Evolutionary conservation across 352 stramenopile species (phyloP).

Genomic region (Globisporangium uncinulatum): DNA sequence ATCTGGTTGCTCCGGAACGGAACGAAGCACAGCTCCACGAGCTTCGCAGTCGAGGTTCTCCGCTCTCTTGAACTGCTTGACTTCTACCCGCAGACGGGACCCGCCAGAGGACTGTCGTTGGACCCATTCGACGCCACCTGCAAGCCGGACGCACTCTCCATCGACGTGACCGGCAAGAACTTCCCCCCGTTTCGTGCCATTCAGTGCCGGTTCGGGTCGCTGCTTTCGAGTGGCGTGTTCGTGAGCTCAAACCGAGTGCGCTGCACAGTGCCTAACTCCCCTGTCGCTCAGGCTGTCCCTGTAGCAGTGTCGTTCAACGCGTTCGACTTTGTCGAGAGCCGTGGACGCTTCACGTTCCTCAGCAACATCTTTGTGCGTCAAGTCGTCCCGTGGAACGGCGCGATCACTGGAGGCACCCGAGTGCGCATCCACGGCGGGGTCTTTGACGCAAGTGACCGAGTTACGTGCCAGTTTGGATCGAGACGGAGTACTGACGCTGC

Average conservation of each 20-base stretch:
- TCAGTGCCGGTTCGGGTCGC: slow-evolving; percentile 25
- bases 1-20: slow-evolving; percentile 17
- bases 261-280: slow-evolving; percentile 34
- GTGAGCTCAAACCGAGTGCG: slow-evolving; percentile 25
- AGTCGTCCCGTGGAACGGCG: slow-evolving; percentile 40
- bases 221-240: slow-evolving; percentile 26
- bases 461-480: slow-evolving; percentile 45
- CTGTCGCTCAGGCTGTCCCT: slow-evolving; percentile 14
- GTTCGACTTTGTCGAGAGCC: slow-evolving; percentile 38
- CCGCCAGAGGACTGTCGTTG: neutral
- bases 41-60: slow-evolving; percentile 21
- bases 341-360: slow-evolving; percentile 31
- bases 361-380: slow-evolving; percentile 21
- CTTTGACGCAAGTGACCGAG: slow-evolving; percentile 34
- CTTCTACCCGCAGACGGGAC: slow-evolving; percentile 20
- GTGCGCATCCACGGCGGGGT: slow-evolving; percentile 51
- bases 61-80: slow-evolving; percentile 25
- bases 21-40: slow-evolving; percentile 20
- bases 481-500: slow-evolving; percentile 16
- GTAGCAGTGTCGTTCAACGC: slow-evolving; percentile 64
- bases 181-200: slow-evolving; percentile 37
- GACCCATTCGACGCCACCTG: neutral
- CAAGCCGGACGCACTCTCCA: neutral
- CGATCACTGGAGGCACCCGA: slow-evolving; percentile 46
- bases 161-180: slow-evolving; percentile 32